Conservation (phyloP, 352 stramenopile genomes). For the Peronospora tabacina region DNA sequence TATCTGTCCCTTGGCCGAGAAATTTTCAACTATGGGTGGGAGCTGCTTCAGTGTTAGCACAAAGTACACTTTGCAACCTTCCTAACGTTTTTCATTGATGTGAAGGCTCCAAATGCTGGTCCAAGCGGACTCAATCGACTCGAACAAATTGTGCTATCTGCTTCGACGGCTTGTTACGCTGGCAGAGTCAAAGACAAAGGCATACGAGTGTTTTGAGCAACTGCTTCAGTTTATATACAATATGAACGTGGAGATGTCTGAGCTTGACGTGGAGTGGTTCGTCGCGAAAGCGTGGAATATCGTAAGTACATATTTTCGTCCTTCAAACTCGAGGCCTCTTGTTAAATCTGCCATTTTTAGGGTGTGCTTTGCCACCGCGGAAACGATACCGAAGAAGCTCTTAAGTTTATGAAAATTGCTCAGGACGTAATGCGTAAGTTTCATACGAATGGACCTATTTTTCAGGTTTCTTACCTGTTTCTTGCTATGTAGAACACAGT, state of each 20-base stretch:
- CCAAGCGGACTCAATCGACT: conserved; percentile 31
- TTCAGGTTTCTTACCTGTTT: conserved; percentile 2
- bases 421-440: conserved; percentile 37
- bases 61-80: neutral
- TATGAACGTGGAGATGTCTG: conserved; percentile 37
- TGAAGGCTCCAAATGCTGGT: conserved; percentile 52
- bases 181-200: conserved; percentile 33
- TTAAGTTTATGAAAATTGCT: conserved; percentile 40
- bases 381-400: conserved; percentile 26
- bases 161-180: conserved; percentile 55
- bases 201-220: conserved; percentile 57
- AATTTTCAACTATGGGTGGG: conserved; percentile 57
- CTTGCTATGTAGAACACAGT: conserved; percentile 27
- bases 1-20: conserved; percentile 50
- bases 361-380: conserved; percentile 30
- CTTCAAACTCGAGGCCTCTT: neutral
- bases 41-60: neutral
- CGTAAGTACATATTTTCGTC: conserved; percentile 26
- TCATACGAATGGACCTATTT: neutral
- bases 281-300: conserved; percentile 71
- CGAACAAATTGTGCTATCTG: conserved; percentile 43
- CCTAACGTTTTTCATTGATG: conserved; percentile 3
- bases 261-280: conserved; percentile 63
- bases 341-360: conserved; percentile 14
- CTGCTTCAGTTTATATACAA: conserved; percentile 47